Conservation (phyloP, 2,329 filamentous ascomycete genomes). For the Cladosporium sp. region DNA sequence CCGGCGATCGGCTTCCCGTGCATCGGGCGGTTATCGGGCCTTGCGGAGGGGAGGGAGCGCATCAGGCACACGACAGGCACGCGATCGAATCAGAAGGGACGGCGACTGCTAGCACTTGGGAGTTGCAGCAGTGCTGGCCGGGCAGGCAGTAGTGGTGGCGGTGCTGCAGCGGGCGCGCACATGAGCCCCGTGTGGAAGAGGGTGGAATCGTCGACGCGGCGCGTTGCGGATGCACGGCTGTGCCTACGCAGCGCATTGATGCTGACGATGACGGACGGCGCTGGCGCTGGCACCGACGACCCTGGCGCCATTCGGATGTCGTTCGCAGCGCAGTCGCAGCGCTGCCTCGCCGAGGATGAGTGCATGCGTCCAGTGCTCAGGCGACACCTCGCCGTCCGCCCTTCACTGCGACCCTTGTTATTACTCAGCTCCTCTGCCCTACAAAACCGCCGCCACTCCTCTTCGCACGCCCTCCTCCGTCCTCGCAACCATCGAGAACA, state of each 20-base stretch:
- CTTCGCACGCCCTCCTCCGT: neutral
- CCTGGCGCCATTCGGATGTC: neutral
- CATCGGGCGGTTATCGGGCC: constrained; percentile 3
- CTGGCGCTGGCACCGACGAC: neutral
- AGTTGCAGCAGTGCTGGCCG: neutral
- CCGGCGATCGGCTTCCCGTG: neutral
- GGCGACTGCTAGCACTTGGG: neutral
- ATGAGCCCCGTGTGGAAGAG: neutral
- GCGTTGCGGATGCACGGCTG: neutral
- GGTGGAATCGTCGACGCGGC: neutral
- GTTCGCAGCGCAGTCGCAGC: neutral
- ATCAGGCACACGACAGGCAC: neutral
- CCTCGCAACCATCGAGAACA: neutral
- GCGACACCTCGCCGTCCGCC: constrained; percentile 2
- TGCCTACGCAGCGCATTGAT: neutral
- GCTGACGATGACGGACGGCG: neutral
- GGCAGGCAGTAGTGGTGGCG: neutral
- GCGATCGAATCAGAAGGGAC: neutral
- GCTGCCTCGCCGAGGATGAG: neutral
- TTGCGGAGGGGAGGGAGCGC: neutral
- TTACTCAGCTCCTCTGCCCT: constrained; percentile 3
- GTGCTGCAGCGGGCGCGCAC: neutral
- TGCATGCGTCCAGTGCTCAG: neutral
- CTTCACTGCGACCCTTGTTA: constrained; percentile 5
- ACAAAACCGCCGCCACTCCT: constrained; percentile 2